Evolutionary conservation across 2,329 filamentous ascomycete genomes (phyloP).

Genomic region (Colletotrichum shisoi): DNA sequence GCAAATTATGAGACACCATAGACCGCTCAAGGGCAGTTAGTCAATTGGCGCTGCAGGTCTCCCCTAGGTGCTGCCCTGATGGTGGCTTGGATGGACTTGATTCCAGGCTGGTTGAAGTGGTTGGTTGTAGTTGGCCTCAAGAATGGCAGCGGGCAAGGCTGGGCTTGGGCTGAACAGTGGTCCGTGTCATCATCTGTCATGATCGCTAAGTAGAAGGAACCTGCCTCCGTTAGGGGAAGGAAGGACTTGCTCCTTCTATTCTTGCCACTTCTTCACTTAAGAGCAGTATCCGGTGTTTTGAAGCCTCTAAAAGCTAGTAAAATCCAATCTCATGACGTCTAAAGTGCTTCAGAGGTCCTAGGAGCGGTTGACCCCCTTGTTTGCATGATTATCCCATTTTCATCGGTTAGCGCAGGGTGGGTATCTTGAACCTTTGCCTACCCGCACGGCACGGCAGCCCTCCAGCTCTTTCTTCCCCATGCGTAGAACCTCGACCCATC

Average conservation of each 20-base stretch:
- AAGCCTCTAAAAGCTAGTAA: fast-evolving
- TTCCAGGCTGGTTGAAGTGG: constrained; percentile 1
- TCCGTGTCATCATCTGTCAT: constrained; percentile 18
- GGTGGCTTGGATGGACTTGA: neutral
- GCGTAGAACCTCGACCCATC: constrained; percentile 33
- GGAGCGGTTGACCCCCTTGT: neutral
- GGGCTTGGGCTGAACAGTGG: constrained; percentile 18
- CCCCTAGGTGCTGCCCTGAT: neutral
- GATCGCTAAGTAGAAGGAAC: constrained; percentile 1
- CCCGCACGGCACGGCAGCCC: constrained; percentile 22
- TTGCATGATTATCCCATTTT: neutral
- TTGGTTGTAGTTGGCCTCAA: neutral
- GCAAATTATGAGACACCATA: neutral
- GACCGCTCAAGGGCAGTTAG: too few relatives aligned
- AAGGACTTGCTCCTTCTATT: neutral
- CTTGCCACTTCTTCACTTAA: too few relatives aligned
- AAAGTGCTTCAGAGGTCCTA: too few relatives aligned
- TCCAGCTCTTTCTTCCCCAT: constrained; percentile 36
- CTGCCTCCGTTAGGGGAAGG: neutral
- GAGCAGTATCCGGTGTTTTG: neutral
- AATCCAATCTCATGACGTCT: fast-evolving
- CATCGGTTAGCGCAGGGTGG: neutral
- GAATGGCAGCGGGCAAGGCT: constrained; percentile 22
- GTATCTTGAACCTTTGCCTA: constrained; percentile 2
- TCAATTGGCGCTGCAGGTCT: constrained; percentile 4